Evolutionary conservation across 768 basidiomycete species (phyloP).

Genomic region (Obba rivulosa): DNA sequence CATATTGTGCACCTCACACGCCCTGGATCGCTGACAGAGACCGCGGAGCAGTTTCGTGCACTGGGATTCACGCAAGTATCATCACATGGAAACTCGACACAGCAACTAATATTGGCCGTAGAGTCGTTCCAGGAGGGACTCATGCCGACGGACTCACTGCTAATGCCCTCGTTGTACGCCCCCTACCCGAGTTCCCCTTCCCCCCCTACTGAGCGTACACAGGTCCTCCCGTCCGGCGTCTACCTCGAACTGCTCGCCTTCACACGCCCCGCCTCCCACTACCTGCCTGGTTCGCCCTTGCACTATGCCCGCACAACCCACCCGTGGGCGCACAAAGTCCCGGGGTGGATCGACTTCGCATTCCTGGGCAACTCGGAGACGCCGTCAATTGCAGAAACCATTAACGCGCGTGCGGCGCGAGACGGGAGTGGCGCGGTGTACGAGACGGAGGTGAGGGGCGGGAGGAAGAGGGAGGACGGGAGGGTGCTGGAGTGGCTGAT

Average conservation of each 20-base stretch:
- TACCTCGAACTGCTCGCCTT: constrained; percentile 73
- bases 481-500: constrained; percentile 55
- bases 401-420: constrained; percentile 45
- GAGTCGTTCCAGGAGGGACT: constrained; percentile 61
- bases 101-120: constrained; percentile 19
- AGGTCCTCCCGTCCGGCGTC: constrained; percentile 51
- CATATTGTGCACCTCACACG: constrained; percentile 73
- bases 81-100: not conserved
- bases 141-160: constrained; percentile 59
- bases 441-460: constrained; percentile 41
- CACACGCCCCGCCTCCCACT: constrained; percentile 46
- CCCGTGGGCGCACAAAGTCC: constrained; percentile 47
- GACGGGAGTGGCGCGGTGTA: constrained; percentile 40
- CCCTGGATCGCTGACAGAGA: constrained; percentile 47
- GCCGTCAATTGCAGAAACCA: constrained; percentile 40
- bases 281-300: constrained; percentile 45
- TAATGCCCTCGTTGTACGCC: constrained; percentile 58
- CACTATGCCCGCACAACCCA: constrained; percentile 38
- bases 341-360: constrained; percentile 67
- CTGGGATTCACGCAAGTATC: constrained; percentile 59
- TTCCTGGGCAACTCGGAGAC: constrained; percentile 47
- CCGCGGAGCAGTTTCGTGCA: constrained; percentile 46
- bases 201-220: not conserved
- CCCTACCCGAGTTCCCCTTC: not conserved
- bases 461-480: constrained; percentile 53